Percentiles rank a stretch among this genome's conserved stretches.
Conservation (phyloP, 169 alveolate genomes). For the Plasmodium vinckei region DNA sequence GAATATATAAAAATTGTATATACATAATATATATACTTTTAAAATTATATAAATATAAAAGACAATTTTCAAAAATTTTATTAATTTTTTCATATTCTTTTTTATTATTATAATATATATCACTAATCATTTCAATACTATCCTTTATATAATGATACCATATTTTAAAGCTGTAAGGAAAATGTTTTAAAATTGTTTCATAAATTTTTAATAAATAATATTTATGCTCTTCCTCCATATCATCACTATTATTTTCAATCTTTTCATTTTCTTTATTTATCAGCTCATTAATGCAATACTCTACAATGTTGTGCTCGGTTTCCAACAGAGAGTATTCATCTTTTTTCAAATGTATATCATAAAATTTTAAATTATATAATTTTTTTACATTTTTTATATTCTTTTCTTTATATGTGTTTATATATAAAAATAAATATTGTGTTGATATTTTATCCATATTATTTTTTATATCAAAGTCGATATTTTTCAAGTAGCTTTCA, state of each 20-base stretch:
- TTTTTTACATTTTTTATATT: neutral
- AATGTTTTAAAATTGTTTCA: conserved; percentile 40
- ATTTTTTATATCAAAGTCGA: conserved; percentile 39
- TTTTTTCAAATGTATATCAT: conserved; percentile 51
- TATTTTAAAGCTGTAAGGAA: conserved; percentile 56
- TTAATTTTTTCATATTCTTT: conserved; percentile 31
- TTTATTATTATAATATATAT: conserved; percentile 39
- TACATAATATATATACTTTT: conserved; percentile 50
- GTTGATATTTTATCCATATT: conserved; percentile 51
- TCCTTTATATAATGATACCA: conserved; percentile 65
- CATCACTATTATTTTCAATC: too few relatives aligned
- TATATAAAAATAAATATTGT: conserved; percentile 51
- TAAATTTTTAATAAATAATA: conserved; percentile 16
- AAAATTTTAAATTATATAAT: conserved; percentile 25
- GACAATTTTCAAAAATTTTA: conserved; percentile 34
- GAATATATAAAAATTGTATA: conserved; percentile 59
- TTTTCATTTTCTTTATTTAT: neutral
- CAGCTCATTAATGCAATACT: conserved; percentile 15
- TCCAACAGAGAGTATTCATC: conserved; percentile 15
- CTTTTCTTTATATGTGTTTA: conserved; percentile 53
- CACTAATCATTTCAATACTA: conserved; percentile 46
- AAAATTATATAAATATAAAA: conserved; percentile 58
- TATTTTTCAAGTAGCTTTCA: conserved; percentile 41
- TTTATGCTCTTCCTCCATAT: neutral
- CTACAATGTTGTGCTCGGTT: conserved; percentile 21